Conservation (phyloP, 345 rosid species). For the Corchorus olitorius region DNA sequence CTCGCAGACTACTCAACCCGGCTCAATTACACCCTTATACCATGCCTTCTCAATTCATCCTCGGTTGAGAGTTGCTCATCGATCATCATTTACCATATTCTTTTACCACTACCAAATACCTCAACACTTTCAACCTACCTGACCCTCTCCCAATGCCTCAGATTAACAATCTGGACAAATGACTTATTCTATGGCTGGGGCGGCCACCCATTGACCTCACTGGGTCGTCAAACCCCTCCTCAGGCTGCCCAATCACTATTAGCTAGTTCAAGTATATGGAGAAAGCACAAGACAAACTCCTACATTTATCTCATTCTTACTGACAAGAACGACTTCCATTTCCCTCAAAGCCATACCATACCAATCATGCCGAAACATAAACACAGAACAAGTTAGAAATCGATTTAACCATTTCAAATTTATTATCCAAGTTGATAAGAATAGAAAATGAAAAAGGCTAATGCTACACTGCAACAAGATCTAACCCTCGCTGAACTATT, state of each 20-base stretch:
- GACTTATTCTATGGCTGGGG: too few species aligned
- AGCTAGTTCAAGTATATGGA: neutral
- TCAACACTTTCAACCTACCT: too few species aligned
- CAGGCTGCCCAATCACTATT: neutral
- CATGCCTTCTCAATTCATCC: too few species aligned
- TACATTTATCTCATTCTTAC: neutral
- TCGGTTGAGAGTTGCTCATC: too few species aligned
- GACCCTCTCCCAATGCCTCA: too few species aligned
- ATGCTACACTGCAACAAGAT: neutral
- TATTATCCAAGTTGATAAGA: conserved; percentile 13
- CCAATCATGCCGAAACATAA: neutral
- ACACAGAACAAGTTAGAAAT: neutral
- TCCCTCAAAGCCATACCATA: neutral
- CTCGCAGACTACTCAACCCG: too few species aligned
- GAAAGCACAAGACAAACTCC: neutral
- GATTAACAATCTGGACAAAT: too few species aligned
- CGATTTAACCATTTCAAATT: neutral
- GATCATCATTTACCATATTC: too few species aligned
- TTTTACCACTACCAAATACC: too few species aligned
- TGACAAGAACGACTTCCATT: neutral
- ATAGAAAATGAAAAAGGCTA: neutral
- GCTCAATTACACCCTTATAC: too few species aligned
- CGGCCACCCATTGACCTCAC: too few species aligned
- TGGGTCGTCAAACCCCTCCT: too few species aligned
- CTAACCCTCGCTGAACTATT: neutral